These are phyloP conservation scores for Astragalus glycyphyllos DNA, from an alignment of 306 rosid genomes.

Conservation along the genomic window DNA sequence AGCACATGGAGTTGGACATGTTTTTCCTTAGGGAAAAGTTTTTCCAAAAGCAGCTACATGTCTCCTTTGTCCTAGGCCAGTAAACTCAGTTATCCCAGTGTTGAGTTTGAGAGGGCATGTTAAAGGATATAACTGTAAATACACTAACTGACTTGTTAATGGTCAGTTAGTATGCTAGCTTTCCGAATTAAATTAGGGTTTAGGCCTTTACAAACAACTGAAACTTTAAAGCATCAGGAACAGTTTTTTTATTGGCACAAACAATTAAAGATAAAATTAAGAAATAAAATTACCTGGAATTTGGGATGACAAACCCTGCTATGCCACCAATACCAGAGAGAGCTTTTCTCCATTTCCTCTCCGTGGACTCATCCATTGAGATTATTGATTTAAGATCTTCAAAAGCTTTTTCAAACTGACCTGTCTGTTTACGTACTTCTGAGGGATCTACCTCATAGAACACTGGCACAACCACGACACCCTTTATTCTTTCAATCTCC, in stretches of 20 bases:
- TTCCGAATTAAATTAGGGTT: no score
- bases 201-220: background rate
- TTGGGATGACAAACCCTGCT: background rate
- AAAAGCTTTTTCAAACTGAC: constrained; percentile 9
- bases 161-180: no score
- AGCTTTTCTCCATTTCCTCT: background rate
- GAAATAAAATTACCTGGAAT: constrained; percentile 3
- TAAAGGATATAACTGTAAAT: no score
- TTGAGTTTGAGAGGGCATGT: no score
- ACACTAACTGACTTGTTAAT: no score
- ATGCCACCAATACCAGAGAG: constrained; percentile 9
- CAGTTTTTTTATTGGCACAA: no score
- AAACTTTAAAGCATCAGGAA: background rate
- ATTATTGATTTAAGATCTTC: background rate
- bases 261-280: no score
- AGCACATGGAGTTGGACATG: no score
- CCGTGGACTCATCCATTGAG: background rate
- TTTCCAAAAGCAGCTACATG: no score
- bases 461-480: background rate
- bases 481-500: background rate
- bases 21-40: no score
- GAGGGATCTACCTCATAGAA: constrained; percentile 22
- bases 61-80: no score
- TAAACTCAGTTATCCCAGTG: no score
- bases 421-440: constrained; percentile 6